Conservation (phyloP, 208 protist genomes). For the Zelonia costaricensis region DNA sequence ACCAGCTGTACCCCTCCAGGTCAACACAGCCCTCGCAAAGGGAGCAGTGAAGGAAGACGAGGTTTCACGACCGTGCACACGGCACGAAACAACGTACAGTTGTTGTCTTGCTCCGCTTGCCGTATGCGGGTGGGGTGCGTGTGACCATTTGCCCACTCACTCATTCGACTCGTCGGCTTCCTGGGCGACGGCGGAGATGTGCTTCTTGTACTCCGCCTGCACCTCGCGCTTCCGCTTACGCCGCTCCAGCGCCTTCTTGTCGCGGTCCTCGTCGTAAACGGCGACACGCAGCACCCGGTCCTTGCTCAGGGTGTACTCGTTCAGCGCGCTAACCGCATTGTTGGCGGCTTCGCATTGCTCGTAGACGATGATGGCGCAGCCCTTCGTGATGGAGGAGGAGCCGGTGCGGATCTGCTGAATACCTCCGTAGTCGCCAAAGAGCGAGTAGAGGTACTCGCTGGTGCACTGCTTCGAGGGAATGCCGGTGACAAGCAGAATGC, state of each 20-base stretch:
- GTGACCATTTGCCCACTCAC: neutral
- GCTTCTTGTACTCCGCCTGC: constrained; percentile 78
- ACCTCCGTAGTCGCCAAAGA: constrained; percentile 83
- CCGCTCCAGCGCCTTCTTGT: constrained; percentile 75
- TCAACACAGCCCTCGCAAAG: too few relatives aligned
- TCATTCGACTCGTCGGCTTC: constrained; percentile 12
- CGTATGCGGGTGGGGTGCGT: too few relatives aligned
- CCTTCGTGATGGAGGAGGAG: constrained; percentile 63
- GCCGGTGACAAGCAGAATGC: constrained; percentile 83
- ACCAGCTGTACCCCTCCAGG: too few relatives aligned
- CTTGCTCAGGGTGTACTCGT: constrained; percentile 73
- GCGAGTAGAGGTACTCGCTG: constrained; percentile 78
- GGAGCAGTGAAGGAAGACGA: too few relatives aligned
- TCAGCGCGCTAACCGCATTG: constrained; percentile 59
- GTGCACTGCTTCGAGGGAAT: constrained; percentile 75
- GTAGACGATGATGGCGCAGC: constrained; percentile 87
- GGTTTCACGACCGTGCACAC: too few relatives aligned
- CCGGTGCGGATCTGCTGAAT: constrained; percentile 83
- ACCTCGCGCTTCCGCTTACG: constrained; percentile 78
- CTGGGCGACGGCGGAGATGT: constrained; percentile 49
- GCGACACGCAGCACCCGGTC: constrained; percentile 68
- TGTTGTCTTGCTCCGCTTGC: too few relatives aligned
- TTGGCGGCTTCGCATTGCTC: constrained; percentile 82
- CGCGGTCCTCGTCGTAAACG: constrained; percentile 80
- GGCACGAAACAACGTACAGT: too few relatives aligned